Evolutionary conservation across 2,329 filamentous ascomycete species (phyloP), one percentile per base, ranked within the genome.

Genomic region (Fusarium guadeloupense): DNA sequence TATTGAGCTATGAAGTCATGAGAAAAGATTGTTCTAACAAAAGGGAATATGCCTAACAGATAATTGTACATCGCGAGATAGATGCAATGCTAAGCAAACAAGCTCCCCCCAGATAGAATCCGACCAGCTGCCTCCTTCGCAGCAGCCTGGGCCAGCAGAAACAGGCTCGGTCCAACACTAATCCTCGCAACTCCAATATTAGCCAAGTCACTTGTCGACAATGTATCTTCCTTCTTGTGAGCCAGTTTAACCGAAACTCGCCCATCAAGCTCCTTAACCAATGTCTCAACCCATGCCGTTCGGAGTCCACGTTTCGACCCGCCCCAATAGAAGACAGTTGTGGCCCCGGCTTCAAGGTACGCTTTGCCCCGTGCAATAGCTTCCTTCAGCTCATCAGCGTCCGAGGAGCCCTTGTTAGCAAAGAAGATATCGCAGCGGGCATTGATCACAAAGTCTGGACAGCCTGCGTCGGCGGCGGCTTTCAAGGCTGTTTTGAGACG

Each of bases 261-360:
- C 1, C 83, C 83, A 4, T 75, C 77, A 39, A 87, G 77, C 39
- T 77, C 81, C 46, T 74, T 69, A 3, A 81, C 81, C 60, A 86
- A 66, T 35, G 66, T 71, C 67, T 75, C 69, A 3, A 85, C 77
- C 69, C 85, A 83, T 0, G 74, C 76, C 12, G 70, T 75, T 12
- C 74, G 74, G 12, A 85, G 67, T 34, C 83, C 72, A 13, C 77
- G 69, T 30, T 72, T 72, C 0, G 74, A 65, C 3, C 75, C 83
- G 13, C 85, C 85, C 84, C 84, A 88, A 45, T 86, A 83, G 73
- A 87, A 88, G 0, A 85, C 78, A 1, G 82, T 86, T 12, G 79
- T 82, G 0, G 85, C 86, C 0, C 85, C 86, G 3, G 84, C 84
- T 1, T 76, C 79, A 4, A 88, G 73, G 67, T 83, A 88, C n/a